Evolutionary conservation across 1,284 basidiomycete species (phyloP).

Genomic region (Athelia sp.): DNA sequence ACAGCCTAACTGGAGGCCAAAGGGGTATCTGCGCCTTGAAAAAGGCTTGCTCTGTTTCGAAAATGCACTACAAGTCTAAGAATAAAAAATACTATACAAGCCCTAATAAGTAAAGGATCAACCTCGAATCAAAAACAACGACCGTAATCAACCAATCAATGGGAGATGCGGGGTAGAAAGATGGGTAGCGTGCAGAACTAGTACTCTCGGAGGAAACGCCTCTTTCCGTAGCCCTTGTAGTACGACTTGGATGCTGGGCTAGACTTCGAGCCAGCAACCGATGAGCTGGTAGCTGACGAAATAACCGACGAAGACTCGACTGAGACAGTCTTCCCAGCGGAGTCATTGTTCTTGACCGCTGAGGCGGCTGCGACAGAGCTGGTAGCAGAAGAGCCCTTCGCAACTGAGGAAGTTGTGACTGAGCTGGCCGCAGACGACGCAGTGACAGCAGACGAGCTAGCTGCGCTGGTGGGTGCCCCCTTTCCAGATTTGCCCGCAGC

Average conservation of each 20-base stretch:
- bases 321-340: conserved; percentile 8
- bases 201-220: not conserved
- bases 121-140: not conserved
- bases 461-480: not conserved
- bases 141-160: too few species aligned
- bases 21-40: not conserved
- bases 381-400: not conserved
- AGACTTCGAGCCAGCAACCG: conserved; percentile 11
- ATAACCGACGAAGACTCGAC: conserved; percentile 7
- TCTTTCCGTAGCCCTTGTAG: not conserved
- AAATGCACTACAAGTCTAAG: conserved; percentile 1
- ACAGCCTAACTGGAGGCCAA: too few species aligned
- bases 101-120: not conserved
- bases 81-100: not conserved
- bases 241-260: too few species aligned
- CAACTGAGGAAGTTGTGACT: not conserved
- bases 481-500: not conserved
- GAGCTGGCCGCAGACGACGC: conserved; percentile 1
- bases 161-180: not conserved
- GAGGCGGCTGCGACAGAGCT: not conserved
- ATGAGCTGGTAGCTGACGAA: conserved; percentile 5
- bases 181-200: not conserved
- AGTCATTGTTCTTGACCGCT: conserved; percentile 6
- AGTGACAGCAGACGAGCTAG: not conserved
- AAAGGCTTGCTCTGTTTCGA: conserved; percentile 1